phyloP scores from a whole-genome alignment of 2,329 filamentous ascomycete genomes.

The Raffaelea deltoideospora region DNA sequence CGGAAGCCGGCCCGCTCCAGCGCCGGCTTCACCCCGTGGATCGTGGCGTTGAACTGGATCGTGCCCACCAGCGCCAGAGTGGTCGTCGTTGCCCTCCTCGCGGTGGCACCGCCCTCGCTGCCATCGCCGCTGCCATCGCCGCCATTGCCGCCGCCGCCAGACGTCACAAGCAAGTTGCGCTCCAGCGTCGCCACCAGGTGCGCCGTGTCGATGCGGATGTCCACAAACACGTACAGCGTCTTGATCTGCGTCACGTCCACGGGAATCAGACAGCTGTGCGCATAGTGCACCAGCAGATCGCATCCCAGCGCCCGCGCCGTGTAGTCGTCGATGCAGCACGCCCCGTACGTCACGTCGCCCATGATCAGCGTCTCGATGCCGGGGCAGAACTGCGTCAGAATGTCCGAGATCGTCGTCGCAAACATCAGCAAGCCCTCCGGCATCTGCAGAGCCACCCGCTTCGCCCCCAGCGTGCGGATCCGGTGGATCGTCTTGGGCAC shows the following conservation, averaged over 20 bases:
- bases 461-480: conserved; percentile 65
- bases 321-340: conserved; percentile 97
- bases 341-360: conserved; percentile 97
- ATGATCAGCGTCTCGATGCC: conserved; percentile 91
- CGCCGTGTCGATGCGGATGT: conserved; percentile 85
- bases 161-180: conserved; percentile 59
- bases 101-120: too few species aligned
- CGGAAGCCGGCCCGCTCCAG: conserved; percentile 76
- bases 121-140: conserved; percentile 36
- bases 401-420: conserved; percentile 94
- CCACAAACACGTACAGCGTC: conserved; percentile 94
- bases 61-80: conserved; percentile 89
- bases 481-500: conserved; percentile 96
- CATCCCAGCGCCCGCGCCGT: conserved; percentile 88
- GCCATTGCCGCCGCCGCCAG: not conserved
- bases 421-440: conserved; percentile 91
- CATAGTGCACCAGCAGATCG: conserved; percentile 90
- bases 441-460: conserved; percentile 86
- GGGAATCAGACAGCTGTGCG: conserved; percentile 90
- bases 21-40: conserved; percentile 66
- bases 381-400: conserved; percentile 84
- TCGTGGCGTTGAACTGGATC: conserved; percentile 96
- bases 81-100: too few species aligned
- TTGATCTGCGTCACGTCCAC: conserved; percentile 95
- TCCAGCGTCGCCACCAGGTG: conserved; percentile 79